These are phyloP conservation scores for Mycena sp. DNA, from an alignment of 1,284 basidiomycete genomes.

Conservation along the genomic window DNA sequence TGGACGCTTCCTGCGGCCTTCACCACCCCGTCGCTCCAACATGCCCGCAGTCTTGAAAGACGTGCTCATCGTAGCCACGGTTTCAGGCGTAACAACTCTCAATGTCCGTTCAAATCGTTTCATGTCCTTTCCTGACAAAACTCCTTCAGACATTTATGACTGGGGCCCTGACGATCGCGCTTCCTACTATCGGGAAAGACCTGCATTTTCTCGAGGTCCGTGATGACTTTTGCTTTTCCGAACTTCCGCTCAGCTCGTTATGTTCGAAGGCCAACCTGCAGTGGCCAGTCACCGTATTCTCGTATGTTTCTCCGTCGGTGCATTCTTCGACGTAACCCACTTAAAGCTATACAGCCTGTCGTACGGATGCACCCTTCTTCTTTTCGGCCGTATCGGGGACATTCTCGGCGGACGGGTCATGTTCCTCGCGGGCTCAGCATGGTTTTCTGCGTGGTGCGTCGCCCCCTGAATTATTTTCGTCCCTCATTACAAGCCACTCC, in stretches of 20 bases:
- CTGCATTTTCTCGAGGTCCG: constrained; percentile 38
- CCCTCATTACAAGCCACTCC: neutral
- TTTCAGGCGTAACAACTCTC: neutral
- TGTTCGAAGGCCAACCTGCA: constrained; percentile 45
- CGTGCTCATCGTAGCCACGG: neutral
- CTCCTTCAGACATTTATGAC: constrained; percentile 45
- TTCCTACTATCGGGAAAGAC: constrained; percentile 53
- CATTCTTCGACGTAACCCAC: neutral
- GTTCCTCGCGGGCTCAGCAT: constrained; percentile 46
- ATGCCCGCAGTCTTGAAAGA: neutral
- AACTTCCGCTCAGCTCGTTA: neutral
- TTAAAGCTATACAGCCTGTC: constrained; percentile 32
- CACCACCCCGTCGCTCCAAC: too few relatives aligned
- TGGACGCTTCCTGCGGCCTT: too few relatives aligned
- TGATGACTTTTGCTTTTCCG: neutral
- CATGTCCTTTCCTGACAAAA: neutral
- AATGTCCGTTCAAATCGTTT: neutral
- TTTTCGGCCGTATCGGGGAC: constrained; percentile 50
- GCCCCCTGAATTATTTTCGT: neutral
- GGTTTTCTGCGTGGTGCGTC: constrained; percentile 43
- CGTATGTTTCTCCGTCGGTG: constrained; percentile 39
- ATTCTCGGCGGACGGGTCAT: constrained; percentile 48
- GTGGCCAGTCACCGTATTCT: constrained; percentile 54
- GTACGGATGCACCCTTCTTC: constrained; percentile 43
- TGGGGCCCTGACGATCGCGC: constrained; percentile 52